A percentile compares a stretch with the other conserved stretches of the same genome.
phyloP scores from a whole-genome alignment of 2,329 filamentous ascomycete genomes.

The Pseudocercospora fijiensis region DNA sequence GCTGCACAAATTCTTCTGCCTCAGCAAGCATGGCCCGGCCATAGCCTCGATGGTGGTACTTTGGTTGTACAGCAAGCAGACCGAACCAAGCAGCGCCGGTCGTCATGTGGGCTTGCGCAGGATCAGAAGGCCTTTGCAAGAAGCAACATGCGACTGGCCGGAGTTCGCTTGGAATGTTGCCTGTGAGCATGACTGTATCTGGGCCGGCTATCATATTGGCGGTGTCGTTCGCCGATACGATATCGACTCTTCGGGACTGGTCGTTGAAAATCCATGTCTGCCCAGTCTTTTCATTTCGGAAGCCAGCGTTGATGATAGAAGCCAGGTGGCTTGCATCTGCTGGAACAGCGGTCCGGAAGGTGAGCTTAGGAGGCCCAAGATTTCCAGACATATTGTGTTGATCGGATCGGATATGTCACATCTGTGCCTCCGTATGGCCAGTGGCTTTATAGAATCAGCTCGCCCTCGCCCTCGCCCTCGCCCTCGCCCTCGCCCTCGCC shows the following conservation, averaged over 20 bases:
- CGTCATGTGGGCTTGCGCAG: slow-evolving; percentile 4
- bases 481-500: background rate
- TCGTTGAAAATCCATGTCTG: slow-evolving; percentile 19
- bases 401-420: background rate
- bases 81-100: slow-evolving; percentile 14
- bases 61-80: slow-evolving; percentile 7
- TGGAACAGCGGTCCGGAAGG: slow-evolving; percentile 8
- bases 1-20: slow-evolving; percentile 9
- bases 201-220: slow-evolving; percentile 1
- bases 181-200: slow-evolving; percentile 12
- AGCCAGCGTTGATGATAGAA: slow-evolving; percentile 15
- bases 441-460: background rate
- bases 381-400: background rate
- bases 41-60: slow-evolving; percentile 8
- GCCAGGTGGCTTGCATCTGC: slow-evolving; percentile 9
- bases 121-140: slow-evolving; percentile 1
- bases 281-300: slow-evolving; percentile 18
- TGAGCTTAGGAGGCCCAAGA: background rate
- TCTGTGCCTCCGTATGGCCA: background rate
- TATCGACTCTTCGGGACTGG: slow-evolving; percentile 15
- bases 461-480: background rate
- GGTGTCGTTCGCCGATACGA: slow-evolving; percentile 7
- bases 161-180: background rate
- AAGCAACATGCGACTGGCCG: slow-evolving; percentile 12
- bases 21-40: slow-evolving; percentile 10